Base-by-base conservation (phyloP, 2,329 filamentous ascomycete genomes). In the Monosporascus sp. region DNA sequence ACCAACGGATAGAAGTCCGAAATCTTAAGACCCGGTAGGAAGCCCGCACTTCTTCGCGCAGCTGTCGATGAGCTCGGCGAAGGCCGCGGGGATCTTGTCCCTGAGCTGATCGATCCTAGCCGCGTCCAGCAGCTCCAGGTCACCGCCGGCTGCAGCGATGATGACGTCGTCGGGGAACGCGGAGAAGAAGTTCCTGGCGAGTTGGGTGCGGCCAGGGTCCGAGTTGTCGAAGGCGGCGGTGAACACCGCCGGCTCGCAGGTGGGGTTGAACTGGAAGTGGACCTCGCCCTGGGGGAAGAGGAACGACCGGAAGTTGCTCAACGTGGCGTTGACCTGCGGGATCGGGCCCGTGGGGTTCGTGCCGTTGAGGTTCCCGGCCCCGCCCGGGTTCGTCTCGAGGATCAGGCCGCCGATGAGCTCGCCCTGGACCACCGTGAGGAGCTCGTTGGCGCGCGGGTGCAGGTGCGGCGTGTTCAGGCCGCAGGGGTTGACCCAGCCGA, bases 211-310 rank as follows among this genome's bases (percentile, higher is more conserved):
- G 41, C 74, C 74, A 14, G 71, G 70, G 54, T 76, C 74, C 51
- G 73, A 70, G 43, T 54, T 64, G 41, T 68, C 70, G 60, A 76
- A 76, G 7, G 67, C 66, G 11, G 74, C 74, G 9, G 75, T 66
- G 56, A 76, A 76, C 15, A 70, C 64, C 37, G 74, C 71, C 38
- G 67, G 63, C 50, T 69, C 67, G 60, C 75, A 77, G 20, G 70
- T 67, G 4, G 74, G 73, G 61, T 78, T 78, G 60, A 73, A 75
- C 56, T 77, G 72, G 6, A 70, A 72, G 60, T 78, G 75, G 3
- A 72, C 60, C 6, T 69, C 64, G 4, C 74, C 75, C 56, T 72
- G 67, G 14, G 72, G 73, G 64, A 77, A 75, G 18, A 74, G 65
- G 66, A 74, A 73, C 55, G 72, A 67, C 54, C 65, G 67, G n/a